These are phyloP conservation scores for Trichoderma oligosporum DNA, from an alignment of 2,329 filamentous ascomycete genomes.

Conservation along the genomic window DNA sequence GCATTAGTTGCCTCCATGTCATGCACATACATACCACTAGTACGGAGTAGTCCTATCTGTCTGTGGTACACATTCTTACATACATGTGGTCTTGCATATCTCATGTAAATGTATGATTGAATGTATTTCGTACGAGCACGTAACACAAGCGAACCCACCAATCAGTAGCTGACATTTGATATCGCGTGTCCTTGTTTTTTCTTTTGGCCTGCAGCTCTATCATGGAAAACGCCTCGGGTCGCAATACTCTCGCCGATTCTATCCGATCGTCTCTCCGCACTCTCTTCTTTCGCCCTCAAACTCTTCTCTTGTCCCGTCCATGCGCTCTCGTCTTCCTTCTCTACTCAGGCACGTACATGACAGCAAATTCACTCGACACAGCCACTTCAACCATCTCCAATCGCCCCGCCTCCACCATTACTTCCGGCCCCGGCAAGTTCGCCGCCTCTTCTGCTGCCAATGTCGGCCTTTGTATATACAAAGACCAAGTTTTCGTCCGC, in stretches of 20 bases:
- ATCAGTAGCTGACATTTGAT: no score
- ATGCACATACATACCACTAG: no score
- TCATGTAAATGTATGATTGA: no score
- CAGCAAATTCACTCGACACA: conserved; percentile 85
- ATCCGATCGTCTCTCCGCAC: conserved; percentile 54
- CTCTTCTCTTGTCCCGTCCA: conserved; percentile 60
- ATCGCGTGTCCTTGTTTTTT: no score
- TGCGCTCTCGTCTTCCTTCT: conserved; percentile 68
- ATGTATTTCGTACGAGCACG: no score
- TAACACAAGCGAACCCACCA: no score
- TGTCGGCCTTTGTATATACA: conserved; percentile 81
- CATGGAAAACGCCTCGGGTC: conserved; percentile 76
- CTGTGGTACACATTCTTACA: no score
- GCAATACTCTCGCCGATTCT: conserved; percentile 55
- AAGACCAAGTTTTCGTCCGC: conserved; percentile 79
- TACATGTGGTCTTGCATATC: no score
- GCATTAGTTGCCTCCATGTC: no score
- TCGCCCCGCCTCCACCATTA: conserved; percentile 58
- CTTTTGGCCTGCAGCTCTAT: conserved; percentile 55
- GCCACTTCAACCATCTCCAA: conserved; percentile 60
- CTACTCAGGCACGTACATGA: conserved; percentile 86
- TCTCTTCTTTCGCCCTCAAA: conserved; percentile 58
- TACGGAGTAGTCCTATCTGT: no score
- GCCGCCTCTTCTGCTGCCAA: conserved; percentile 76
- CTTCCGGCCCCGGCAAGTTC: conserved; percentile 76